Evolutionary conservation across 1,284 basidiomycete species (phyloP).

Genomic region (Ceratobasidium sp.): DNA sequence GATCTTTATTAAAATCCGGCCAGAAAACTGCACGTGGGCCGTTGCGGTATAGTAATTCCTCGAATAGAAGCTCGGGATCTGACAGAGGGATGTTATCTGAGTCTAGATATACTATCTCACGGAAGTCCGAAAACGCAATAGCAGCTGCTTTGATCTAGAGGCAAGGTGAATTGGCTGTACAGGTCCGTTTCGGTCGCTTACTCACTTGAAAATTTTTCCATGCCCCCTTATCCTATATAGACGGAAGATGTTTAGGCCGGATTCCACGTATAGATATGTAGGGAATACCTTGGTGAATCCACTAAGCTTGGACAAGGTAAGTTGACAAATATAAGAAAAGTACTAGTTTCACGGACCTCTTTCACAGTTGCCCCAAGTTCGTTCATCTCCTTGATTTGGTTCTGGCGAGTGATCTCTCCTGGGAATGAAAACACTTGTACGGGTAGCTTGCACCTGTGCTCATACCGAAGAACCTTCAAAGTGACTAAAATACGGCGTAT

Average conservation of each 20-base stretch:
- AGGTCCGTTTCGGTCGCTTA: neutral
- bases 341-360: constrained; percentile 50
- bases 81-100: constrained; percentile 61
- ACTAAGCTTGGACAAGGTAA: constrained; percentile 49
- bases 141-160: constrained; percentile 61
- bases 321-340: constrained; percentile 15
- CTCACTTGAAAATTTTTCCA: constrained; percentile 59
- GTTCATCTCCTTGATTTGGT: constrained; percentile 54
- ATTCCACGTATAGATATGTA: constrained; percentile 49
- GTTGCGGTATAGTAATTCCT: constrained; percentile 56
- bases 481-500: constrained; percentile 57
- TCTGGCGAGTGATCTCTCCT: constrained; percentile 56
- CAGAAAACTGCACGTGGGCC: constrained; percentile 61
- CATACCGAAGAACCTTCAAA: constrained; percentile 57
- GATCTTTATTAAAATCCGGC: constrained; percentile 63
- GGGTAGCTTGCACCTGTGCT: constrained; percentile 57
- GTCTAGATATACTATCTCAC: constrained; percentile 61
- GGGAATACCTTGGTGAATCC: constrained; percentile 47
- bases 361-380: constrained; percentile 56
- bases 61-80: constrained; percentile 60
- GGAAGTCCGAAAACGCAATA: constrained; percentile 60
- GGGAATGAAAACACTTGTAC: constrained; percentile 62
- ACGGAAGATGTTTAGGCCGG: neutral
- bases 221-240: constrained; percentile 33
- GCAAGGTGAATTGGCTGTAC: neutral